Evolutionary conservation across 495 filamentous ascomycete species (phyloP), one percentile per base, ranked within the genome.

Genomic region (Aspergillus steynii): DNA sequence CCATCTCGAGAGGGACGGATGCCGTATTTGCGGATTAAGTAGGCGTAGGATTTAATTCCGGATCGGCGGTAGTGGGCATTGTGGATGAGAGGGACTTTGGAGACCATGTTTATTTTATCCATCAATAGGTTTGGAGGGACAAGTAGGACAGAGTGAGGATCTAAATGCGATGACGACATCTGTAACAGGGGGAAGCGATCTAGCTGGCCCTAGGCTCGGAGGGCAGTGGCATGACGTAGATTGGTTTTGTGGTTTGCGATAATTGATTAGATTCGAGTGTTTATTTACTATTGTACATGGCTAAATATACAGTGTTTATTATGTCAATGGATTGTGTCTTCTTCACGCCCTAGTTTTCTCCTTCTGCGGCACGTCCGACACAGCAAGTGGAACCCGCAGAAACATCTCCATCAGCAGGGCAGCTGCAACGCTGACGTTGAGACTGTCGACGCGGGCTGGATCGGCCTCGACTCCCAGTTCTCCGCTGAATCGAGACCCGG

Each of bases 341-440:
- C 2, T 7, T 45, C 7, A n/a, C 20, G 26, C 37, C 7, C 26
- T 0, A 27, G 27, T 1, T n/a, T 12, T 34, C 47, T 25, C n/a
- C 20, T 29, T 73, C 61, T 61, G 64, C 2, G 52, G 54, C 10
- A 68, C 55, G 26, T 66, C 63, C n/a, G 72, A 65, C 45, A 80
- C 54, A 26, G 68, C 68, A 32, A 81, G 63, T 25, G 77, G 78
- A 45, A 71, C 69, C 25, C 76, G 77, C 64, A 89, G 63, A 61
- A 91, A 85, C 59, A 82, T 82, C 63, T 87, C 82, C 73, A 87
- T 88, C 48, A 97, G 72, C 42, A 97, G 70, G 4, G 84, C 91
- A 4, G 88, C 85, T n/a, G 93, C 93, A 15, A 93, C 91, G 63
- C 88, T 88, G 4, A 96, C 93, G 69, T 96, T 96, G 67, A 97